Evolutionary conservation across 441 rosid genomes (phyloP), one percentile per base, ranked within the genome.

Genomic region (Pelargonium australe): DNA sequence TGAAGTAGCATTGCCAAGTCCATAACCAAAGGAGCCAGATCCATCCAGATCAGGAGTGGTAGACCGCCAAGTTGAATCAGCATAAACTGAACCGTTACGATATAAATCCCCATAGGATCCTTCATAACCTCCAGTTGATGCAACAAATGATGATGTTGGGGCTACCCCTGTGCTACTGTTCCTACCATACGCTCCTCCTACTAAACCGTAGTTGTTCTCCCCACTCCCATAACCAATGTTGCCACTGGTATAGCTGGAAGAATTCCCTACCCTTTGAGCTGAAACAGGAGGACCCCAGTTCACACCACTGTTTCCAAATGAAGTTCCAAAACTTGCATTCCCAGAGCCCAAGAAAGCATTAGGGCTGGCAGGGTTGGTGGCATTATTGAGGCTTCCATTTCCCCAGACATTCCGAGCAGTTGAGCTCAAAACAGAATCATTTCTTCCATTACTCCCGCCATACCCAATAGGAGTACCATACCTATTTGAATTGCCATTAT

Each of bases 341-440:
- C 79, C 82, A 28, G 78, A 67, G 31, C 82, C 67, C 66, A 83
- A 43, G 68, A 69, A 77, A 14, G 78, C 79, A 68, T 82, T 78
- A 28, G 76, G 74, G 70, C 72, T 83, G 63, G 83, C 72, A 43
- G 82, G 78, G 0, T 74, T 77, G 6, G 74, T 53, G 31, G 65
- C 77, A 76, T 68, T 80, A 53, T 70, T 72, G 68, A 84, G 77
- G 66, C 84, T 81, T 70, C 84, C 81, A 76, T 76, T 84, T 79
- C 88, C 89, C 92, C 92, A 87, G 61, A 87, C 79, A 71, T 82
- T 83, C 66, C 88, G 76, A 65, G 80, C 70, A 64, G 76, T 60
- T 23, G 85, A 77, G 72, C 80, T 81, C 73, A 83, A 77, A 72
- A 80, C 77, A 66, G 86, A 78, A 76, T 83, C 83, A 0, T 67